Evolutionary conservation across 2,329 filamentous ascomycete genomes (phyloP).

Genomic region (Hortaea werneckii): DNA sequence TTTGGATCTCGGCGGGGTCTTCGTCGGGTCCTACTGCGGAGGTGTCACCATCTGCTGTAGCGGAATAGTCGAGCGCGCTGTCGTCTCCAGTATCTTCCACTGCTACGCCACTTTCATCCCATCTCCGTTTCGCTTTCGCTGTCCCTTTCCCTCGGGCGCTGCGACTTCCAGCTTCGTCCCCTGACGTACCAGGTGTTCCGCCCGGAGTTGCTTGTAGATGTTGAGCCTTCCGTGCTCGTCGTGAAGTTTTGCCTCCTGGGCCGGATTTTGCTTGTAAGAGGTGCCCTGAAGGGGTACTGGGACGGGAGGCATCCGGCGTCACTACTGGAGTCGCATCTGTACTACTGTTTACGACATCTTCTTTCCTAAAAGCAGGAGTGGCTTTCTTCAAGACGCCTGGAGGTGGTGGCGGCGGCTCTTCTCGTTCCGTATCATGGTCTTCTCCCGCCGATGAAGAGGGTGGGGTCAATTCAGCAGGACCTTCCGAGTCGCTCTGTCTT

Average conservation of each 20-base stretch:
- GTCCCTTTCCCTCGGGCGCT: constrained; percentile 37
- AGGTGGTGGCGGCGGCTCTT: constrained; percentile 43
- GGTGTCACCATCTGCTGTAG: constrained; percentile 33
- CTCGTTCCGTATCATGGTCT: constrained; percentile 40
- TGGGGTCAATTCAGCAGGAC: constrained; percentile 39
- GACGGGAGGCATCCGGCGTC: constrained; percentile 68
- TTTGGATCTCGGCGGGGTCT: constrained; percentile 50
- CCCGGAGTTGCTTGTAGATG: constrained; percentile 25
- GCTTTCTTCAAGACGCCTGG: constrained; percentile 39
- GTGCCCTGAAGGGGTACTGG: constrained; percentile 62
- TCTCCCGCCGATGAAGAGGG: constrained; percentile 39
- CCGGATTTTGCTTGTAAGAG: constrained; percentile 64
- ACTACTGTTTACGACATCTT: constrained; percentile 32
- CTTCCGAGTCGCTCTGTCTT: constrained; percentile 20
- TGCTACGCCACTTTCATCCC: constrained; percentile 80
- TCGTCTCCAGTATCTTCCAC: constrained; percentile 62
- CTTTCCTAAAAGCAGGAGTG: constrained; percentile 22
- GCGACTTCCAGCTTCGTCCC: constrained; percentile 57
- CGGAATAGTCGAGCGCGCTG: constrained; percentile 83
- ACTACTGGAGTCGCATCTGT: constrained; percentile 59
- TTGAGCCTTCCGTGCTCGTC: constrained; percentile 65
- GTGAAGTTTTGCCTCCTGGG: constrained; percentile 62
- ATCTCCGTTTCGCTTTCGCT: constrained; percentile 78
- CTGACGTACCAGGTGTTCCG: constrained; percentile 62
- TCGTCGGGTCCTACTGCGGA: constrained; percentile 41